These are phyloP conservation scores for Aspergillus vadensis DNA, from an alignment of 2,329 filamentous ascomycete species.

Conservation along the genomic window DNA sequence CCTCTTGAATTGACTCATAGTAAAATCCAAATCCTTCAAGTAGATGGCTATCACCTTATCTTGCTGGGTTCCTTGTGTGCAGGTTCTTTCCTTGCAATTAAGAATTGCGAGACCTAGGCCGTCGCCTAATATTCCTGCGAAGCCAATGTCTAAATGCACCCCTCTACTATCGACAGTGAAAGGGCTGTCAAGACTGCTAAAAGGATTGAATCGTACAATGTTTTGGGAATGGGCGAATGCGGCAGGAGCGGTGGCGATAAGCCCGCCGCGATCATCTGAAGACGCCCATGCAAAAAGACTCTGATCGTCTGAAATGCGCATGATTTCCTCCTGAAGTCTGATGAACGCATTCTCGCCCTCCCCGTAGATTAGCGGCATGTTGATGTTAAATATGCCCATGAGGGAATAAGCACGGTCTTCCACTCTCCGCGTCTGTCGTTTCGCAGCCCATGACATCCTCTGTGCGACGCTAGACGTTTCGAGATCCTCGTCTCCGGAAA, in stretches of 20 bases:
- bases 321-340: neutral
- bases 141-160: constrained; percentile 20
- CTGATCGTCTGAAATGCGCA: neutral
- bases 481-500: neutral
- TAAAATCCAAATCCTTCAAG: neutral
- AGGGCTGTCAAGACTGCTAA: neutral
- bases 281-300: neutral
- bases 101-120: neutral
- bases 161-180: neutral
- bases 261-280: neutral
- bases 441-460: neutral
- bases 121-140: neutral
- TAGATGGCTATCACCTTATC: neutral
- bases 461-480: neutral
- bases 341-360: neutral
- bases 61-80: neutral
- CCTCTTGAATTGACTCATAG: neutral
- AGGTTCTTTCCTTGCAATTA: neutral
- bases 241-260: neutral
- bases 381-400: neutral
- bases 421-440: neutral
- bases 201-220: neutral
- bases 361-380: neutral
- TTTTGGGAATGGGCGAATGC: neutral
- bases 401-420: neutral